These are phyloP conservation scores for Wickerhamomyces pijperi DNA, from an alignment of 805 yeast genomes.

Conservation along the genomic window DNA sequence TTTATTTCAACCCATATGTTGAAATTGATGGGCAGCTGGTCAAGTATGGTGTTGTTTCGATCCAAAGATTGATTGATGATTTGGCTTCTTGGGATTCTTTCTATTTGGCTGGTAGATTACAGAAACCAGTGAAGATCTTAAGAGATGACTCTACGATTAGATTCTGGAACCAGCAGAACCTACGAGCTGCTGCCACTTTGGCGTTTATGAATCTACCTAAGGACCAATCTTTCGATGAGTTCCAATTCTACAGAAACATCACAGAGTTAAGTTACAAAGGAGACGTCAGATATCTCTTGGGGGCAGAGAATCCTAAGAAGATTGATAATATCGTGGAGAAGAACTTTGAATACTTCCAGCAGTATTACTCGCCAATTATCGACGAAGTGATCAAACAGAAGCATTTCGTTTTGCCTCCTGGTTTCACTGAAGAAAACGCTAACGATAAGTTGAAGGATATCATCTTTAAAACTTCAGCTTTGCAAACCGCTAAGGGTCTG, in stretches of 20 bases:
- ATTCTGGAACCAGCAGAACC: slow-evolving; percentile 63
- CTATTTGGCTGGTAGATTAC: slow-evolving; percentile 86
- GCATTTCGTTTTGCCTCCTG: slow-evolving; percentile 25
- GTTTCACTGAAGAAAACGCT: slow-evolving; percentile 26
- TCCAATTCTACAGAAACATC: slow-evolving; percentile 63
- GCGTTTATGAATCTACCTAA: slow-evolving; percentile 27
- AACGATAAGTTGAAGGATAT: slow-evolving; percentile 32
- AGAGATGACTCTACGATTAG: slow-evolving; percentile 53
- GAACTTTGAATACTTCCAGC: slow-evolving; percentile 59
- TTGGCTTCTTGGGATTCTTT: slow-evolving; percentile 76
- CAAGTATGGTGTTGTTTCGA: slow-evolving; percentile 81
- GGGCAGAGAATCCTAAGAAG: slow-evolving; percentile 89
- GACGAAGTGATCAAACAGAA: slow-evolving; percentile 24
- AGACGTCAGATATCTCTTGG: slow-evolving; percentile 73
- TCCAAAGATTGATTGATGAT: slow-evolving; percentile 51
- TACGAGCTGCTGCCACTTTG: slow-evolving; percentile 66
- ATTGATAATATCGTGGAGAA: slow-evolving; percentile 74
- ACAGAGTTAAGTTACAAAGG: slow-evolving; percentile 81
- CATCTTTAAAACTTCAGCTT: slow-evolving; percentile 56
- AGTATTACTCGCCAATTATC: slow-evolving; percentile 57
- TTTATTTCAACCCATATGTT: slow-evolving; percentile 88
- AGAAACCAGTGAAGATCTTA: slow-evolving; percentile 79
- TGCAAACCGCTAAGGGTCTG: slow-evolving; percentile 75
- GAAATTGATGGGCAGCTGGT: slow-evolving; percentile 46
- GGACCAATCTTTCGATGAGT: slow-evolving; percentile 35